These are phyloP conservation scores for Panellus pusillus DNA, from an alignment of 768 basidiomycete genomes.

Conservation along the genomic window DNA sequence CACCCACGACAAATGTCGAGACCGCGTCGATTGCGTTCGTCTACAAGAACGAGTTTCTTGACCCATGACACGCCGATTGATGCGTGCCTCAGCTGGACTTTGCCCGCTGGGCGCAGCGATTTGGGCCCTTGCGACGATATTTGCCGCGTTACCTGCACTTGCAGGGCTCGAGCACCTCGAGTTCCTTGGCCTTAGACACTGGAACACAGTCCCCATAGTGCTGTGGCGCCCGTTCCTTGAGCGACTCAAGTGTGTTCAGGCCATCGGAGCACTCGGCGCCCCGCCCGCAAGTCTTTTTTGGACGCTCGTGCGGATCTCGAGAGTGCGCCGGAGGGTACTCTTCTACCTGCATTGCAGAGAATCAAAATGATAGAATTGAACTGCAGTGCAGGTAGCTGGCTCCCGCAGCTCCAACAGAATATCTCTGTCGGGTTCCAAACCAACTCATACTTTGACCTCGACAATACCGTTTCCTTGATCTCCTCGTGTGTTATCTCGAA, in stretches of 20 bases:
- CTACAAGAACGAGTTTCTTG: not conserved
- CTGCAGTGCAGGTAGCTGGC: constrained; percentile 1
- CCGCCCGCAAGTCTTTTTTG: constrained; percentile 6
- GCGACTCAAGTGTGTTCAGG: not conserved
- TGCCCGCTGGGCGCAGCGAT: not conserved
- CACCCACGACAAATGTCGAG: not conserved
- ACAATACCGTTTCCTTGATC: constrained; percentile 9
- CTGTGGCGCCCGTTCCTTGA: not conserved
- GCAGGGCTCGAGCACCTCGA: not conserved
- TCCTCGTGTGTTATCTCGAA: constrained; percentile 10
- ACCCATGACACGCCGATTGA: not conserved
- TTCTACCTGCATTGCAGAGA: not conserved
- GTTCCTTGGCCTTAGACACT: not conserved
- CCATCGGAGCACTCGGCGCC: not conserved
- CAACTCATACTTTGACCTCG: constrained; percentile 5
- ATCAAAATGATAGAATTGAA: not conserved
- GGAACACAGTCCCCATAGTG: not conserved
- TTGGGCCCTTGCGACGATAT: not conserved
- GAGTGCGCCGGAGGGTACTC: not conserved
- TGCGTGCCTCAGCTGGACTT: not conserved
- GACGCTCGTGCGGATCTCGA: constrained; percentile 3
- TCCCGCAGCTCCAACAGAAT: not conserved
- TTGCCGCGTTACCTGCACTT: not conserved
- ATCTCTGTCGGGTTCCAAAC: not conserved
- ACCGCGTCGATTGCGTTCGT: not conserved